Evolutionary conservation across 176 grass and related monocot species (phyloP), one percentile per base, ranked within the genome.

Genomic region (Stipa capillata): DNA sequence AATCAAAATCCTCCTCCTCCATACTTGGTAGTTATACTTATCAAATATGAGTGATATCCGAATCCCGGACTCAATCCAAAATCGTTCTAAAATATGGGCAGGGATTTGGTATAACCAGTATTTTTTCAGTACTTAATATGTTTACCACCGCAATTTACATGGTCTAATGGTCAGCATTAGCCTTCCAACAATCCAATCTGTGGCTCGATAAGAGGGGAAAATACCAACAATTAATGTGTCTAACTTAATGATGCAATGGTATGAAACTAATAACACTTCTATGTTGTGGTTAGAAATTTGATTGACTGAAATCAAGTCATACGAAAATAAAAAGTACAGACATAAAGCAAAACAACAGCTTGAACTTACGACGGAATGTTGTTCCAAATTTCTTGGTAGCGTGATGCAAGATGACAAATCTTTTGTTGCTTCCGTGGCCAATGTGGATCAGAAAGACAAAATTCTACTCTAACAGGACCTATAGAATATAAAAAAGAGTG

Each of bases 371-470:
- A 40, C 51, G 87, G 60, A 75, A 74, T 55, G 32, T 45, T 60
- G 55, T 84, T 87, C 96, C 96, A 99, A 84, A 95, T 89, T 82
- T 95, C 90, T 72, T 47, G 54, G 81, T 99, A 99, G 89, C 88
- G 91, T 84, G 72, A 69, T 37, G 86, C 77, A 44, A 99, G 85
- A 87, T 85, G 81, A 70, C 74, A 93, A 57, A 99, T 95, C 64
- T 81, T 87, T 33, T 99, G 61, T 63, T 95, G 85, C 83, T 83
- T 94, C 73, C 49, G 76, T 76, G 91, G 82, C 89, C 89, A 94
- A n/a, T 87, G 69, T 16, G 50, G 24, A 80, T 99, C 96, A 55
- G 43, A 76, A 43, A 92, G 43, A 81, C 31, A 77, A 85, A 94
- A 92, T 1, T 81, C 74, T 82, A 93, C 80, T 73, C 62, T 92